Conservation (phyloP, 2,329 filamentous ascomycete species). For the Arachnopeziza araneosa region DNA sequence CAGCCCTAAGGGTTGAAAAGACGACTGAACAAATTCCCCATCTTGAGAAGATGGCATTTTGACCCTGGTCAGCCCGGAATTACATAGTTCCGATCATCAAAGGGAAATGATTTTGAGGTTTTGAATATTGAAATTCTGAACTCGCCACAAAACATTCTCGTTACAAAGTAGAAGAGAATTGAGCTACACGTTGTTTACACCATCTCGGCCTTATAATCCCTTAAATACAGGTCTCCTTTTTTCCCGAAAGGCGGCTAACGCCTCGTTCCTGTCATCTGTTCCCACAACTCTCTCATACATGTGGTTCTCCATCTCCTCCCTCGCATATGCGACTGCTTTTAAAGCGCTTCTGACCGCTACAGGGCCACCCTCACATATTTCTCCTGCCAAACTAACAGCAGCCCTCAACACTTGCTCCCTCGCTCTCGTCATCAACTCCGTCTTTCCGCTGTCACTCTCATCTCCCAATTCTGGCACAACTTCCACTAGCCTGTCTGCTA, state of each 20-base stretch:
- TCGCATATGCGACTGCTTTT: slow-evolving; percentile 67
- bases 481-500: slow-evolving; percentile 87
- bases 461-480: slow-evolving; percentile 51
- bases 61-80: not conserved
- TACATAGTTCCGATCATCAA: not conserved
- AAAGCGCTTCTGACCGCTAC: slow-evolving; percentile 76
- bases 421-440: slow-evolving; percentile 49
- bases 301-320: slow-evolving; percentile 74
- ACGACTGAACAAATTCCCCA: not conserved
- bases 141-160: no score
- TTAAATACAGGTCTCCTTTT: slow-evolving; percentile 54
- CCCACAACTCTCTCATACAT: slow-evolving; percentile 80
- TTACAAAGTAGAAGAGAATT: no score
- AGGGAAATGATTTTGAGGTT: not conserved
- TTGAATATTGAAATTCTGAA: not conserved
- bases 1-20: not conserved
- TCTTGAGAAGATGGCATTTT: not conserved
- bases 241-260: slow-evolving; percentile 76
- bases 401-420: slow-evolving; percentile 66
- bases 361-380: slow-evolving; percentile 87
- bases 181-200: no score
- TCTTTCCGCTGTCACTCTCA: slow-evolving; percentile 31
- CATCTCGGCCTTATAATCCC: not conserved
- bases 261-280: slow-evolving; percentile 85
- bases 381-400: slow-evolving; percentile 70